Percentiles rank a stretch among this genome's conserved stretches.
These are phyloP conservation scores for Polyporus arcularius DNA, from an alignment of 768 basidiomycete species.

Conservation along the genomic window DNA sequence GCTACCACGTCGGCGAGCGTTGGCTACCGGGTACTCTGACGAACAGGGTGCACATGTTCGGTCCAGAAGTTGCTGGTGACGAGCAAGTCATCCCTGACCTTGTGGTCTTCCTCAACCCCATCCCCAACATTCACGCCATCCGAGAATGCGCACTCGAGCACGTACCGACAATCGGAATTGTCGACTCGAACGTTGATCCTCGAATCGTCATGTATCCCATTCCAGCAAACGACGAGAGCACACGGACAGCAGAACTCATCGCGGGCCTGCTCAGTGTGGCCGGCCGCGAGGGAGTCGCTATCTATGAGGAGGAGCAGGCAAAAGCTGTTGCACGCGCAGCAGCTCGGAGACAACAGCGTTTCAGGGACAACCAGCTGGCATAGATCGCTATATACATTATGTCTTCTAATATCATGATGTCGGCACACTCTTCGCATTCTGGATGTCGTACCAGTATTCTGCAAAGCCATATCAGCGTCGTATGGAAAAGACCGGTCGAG, in stretches of 20 bases:
- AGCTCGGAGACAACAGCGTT: conserved; percentile 6
- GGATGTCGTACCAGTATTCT: conserved; percentile 76
- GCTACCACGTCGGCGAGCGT: conserved; percentile 80
- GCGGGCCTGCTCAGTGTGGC: conserved; percentile 90
- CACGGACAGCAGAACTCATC: conserved; percentile 87
- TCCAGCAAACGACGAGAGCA: conserved; percentile 96
- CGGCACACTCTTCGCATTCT: conserved; percentile 34
- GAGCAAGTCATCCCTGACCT: conserved; percentile 79
- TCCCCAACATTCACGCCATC: conserved; percentile 81
- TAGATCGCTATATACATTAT: conserved; percentile 19
- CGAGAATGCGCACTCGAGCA: conserved; percentile 88
- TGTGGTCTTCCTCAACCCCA: conserved; percentile 88
- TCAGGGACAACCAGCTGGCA: conserved; percentile 3
- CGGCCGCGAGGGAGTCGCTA: conserved; percentile 68
- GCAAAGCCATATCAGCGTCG: conserved; percentile 25
- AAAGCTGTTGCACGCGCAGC: conserved; percentile 1
- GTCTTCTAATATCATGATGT: conserved; percentile 15
- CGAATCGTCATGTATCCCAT: conserved; percentile 97
- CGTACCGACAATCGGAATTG: conserved; percentile 91
- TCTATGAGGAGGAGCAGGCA: conserved; percentile 37
- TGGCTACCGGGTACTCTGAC: conserved; percentile 98
- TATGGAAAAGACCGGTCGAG: neutral
- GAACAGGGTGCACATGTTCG: conserved; percentile 76
- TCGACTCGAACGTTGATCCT: conserved; percentile 95
- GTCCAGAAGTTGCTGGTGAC: conserved; percentile 51